Evolutionary conservation across 2,329 filamentous ascomycete species (phyloP).

Genomic region (Plenodomus tracheiphilus): DNA sequence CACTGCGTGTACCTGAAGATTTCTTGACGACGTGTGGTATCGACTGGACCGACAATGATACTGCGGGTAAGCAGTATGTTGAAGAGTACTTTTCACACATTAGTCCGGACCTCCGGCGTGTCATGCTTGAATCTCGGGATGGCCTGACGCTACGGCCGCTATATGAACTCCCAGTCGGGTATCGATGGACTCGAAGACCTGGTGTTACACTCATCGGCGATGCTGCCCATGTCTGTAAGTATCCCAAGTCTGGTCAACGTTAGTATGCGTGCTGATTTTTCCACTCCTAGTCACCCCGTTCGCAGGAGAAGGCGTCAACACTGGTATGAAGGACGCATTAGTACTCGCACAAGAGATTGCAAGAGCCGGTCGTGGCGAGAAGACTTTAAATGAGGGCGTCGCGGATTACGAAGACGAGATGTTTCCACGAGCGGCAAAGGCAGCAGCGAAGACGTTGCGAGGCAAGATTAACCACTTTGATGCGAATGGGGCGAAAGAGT

Average conservation of each 20-base stretch:
- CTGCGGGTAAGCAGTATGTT: slow-evolving; percentile 35
- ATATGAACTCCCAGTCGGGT: slow-evolving; percentile 58
- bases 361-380: slow-evolving; percentile 17
- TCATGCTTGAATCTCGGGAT: slow-evolving; percentile 25
- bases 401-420: slow-evolving; percentile 31
- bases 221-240: slow-evolving; percentile 57
- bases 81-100: slow-evolving; percentile 33
- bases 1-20: slow-evolving; percentile 44
- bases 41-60: slow-evolving; percentile 46
- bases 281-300: slow-evolving; percentile 59
- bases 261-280: too few species aligned
- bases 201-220: slow-evolving; percentile 63
- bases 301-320: slow-evolving; percentile 63
- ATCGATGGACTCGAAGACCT: slow-evolving; percentile 53
- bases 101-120: slow-evolving; percentile 35
- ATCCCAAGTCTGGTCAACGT: not conserved
- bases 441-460: slow-evolving; percentile 20
- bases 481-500: slow-evolving; percentile 16
- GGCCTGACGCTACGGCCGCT: slow-evolving; percentile 39
- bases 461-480: slow-evolving; percentile 29
- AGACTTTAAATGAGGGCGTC: slow-evolving; percentile 23
- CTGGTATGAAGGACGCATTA: slow-evolving; percentile 59
- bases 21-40: slow-evolving; percentile 51
- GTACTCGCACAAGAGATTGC: slow-evolving; percentile 47
- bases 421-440: slow-evolving; percentile 24